Evolutionary conservation across 441 rosid genomes (phyloP).

Genomic region (Erodium texanum): DNA sequence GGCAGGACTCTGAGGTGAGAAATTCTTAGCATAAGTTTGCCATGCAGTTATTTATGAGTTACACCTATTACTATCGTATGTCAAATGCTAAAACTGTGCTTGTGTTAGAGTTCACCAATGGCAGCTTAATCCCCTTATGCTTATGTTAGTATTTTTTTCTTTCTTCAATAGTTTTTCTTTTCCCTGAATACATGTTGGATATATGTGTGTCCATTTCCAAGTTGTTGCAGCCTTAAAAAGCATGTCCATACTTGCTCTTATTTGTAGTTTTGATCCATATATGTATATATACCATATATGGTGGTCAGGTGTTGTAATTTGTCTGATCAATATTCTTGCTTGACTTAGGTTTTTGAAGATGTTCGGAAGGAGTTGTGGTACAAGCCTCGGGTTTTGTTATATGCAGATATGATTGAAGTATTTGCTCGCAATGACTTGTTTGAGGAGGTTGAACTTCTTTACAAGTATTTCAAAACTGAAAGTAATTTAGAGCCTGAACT

Average conservation of each 20-base stretch:
- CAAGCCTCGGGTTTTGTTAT: constrained; percentile 43
- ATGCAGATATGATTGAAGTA: constrained; percentile 47
- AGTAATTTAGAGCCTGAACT: constrained; percentile 37
- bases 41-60: background rate
- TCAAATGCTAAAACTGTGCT: background rate
- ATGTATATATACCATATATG: background rate
- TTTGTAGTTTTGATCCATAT: background rate
- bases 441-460: constrained; percentile 36
- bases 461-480: constrained; percentile 38
- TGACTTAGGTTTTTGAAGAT: constrained; percentile 54
- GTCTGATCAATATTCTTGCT: constrained; percentile 7
- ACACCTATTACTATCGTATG: background rate
- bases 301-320: background rate
- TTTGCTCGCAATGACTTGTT: constrained; percentile 43
- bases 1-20: background rate
- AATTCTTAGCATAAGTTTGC: background rate
- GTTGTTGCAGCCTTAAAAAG: background rate
- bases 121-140: background rate
- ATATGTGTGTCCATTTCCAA: background rate
- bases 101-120: background rate
- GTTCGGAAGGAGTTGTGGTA: constrained; percentile 66
- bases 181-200: background rate
- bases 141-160: background rate
- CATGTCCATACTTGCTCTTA: background rate
- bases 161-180: background rate